phyloP scores from a whole-genome alignment of 768 basidiomycete genomes.

The Coprinopsis strossmayeri region DNA sequence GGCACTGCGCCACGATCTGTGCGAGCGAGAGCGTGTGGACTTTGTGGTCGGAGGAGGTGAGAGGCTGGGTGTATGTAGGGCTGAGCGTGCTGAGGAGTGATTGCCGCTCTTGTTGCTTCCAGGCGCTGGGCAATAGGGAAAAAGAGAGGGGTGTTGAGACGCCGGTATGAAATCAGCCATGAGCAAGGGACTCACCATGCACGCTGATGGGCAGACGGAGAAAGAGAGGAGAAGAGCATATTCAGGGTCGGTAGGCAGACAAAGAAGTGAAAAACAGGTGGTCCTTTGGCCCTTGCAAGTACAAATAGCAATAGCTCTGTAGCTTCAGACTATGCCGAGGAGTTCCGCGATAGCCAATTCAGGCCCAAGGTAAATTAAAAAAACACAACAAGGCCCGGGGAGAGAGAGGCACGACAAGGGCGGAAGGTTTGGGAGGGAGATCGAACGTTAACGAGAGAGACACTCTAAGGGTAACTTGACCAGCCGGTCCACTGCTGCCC shows the following conservation, averaged over 20 bases:
- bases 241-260: conserved; percentile 19
- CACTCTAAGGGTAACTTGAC: too few species aligned
- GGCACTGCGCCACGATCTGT: conserved; percentile 39
- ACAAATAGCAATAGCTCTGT: conserved; percentile 18
- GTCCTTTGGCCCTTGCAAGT: too few species aligned
- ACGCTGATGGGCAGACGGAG: conserved; percentile 29
- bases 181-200: conserved; percentile 33
- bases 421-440: conserved; percentile 24
- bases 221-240: conserved; percentile 32
- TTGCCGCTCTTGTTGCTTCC: conserved; percentile 40
- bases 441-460: conserved; percentile 13
- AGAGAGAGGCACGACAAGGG: conserved; percentile 21
- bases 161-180: conserved; percentile 11
- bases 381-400: too few species aligned
- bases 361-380: too few species aligned
- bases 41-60: conserved; percentile 38
- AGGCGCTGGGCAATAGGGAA: conserved; percentile 21
- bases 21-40: conserved; percentile 43
- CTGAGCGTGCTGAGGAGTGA: conserved; percentile 35
- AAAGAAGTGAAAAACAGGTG: too few species aligned
- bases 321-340: conserved; percentile 21
- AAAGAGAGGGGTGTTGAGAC: not conserved
- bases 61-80: conserved; percentile 30
- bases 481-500: too few species aligned
- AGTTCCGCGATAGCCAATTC: conserved; percentile 19